These are phyloP conservation scores for Pholiota conissans DNA, from an alignment of 768 basidiomycete species.

Conservation along the genomic window DNA sequence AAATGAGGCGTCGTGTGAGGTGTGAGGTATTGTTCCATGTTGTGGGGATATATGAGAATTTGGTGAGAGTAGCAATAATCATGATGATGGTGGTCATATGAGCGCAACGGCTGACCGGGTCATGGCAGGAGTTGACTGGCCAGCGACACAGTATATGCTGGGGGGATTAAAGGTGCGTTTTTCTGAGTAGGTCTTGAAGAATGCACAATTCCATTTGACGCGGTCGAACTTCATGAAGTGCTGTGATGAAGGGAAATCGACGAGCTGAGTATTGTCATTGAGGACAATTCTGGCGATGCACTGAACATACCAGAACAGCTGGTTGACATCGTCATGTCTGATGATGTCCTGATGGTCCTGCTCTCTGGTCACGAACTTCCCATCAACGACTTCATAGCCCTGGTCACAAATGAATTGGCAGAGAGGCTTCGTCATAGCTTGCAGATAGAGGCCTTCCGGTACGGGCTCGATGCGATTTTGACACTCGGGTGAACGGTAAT, in stretches of 20 bases:
- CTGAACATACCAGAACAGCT: constrained; percentile 99
- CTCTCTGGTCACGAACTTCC: constrained; percentile 92
- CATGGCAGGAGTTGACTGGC: constrained; percentile 70
- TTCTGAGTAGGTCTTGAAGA: constrained; percentile 99
- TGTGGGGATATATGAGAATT: constrained; percentile 97
- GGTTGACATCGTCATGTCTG: constrained; percentile 98
- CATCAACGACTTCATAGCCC: constrained; percentile 94
- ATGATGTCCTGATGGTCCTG: constrained; percentile 92
- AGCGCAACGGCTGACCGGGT: constrained; percentile 93
- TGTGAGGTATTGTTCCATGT: constrained; percentile 99
- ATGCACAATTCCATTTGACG: constrained; percentile 94
- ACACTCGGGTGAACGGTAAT: constrained; percentile 98
- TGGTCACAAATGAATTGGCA: constrained; percentile 98
- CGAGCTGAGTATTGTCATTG: constrained; percentile 87
- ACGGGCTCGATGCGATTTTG: constrained; percentile 91
- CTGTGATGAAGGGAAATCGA: constrained; percentile 88
- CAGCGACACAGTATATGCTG: constrained; percentile 67
- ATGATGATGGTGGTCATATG: constrained; percentile 94
- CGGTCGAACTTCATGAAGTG: constrained; percentile 97
- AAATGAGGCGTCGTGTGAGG: constrained; percentile 86
- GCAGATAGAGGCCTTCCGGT: constrained; percentile 93
- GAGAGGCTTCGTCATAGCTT: constrained; percentile 86
- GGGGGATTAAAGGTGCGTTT: constrained; percentile 96
- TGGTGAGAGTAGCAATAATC: constrained; percentile 90
- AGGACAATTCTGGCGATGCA: constrained; percentile 92